A percentile compares a stretch with the other conserved stretches of the same genome.
phyloP scores from a whole-genome alignment of 208 protist genomes.

The Angomonas ambiguus region DNA sequence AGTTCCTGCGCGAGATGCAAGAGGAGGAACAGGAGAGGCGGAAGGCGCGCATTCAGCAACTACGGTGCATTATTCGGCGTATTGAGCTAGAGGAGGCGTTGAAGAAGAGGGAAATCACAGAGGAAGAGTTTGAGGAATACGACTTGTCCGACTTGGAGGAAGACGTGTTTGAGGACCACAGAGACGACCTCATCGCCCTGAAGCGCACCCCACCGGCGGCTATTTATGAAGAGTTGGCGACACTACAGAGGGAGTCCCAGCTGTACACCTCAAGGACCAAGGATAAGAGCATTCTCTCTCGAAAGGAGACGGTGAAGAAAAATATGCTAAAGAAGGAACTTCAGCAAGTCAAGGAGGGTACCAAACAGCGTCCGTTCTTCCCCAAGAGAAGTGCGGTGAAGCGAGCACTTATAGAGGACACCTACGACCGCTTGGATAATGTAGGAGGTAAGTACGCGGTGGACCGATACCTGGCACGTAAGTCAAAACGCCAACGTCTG shows the following conservation, averaged over 20 bases:
- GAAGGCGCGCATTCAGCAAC: conserved; percentile 56
- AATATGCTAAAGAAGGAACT: conserved; percentile 71
- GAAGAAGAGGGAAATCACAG: conserved; percentile 11
- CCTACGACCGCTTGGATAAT: conserved; percentile 59
- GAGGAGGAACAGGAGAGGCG: conserved; percentile 65
- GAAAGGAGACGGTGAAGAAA: conserved; percentile 38
- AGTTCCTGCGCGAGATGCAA: conserved; percentile 70
- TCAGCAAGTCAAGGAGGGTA: conserved; percentile 55
- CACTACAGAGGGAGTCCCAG: conserved; percentile 67
- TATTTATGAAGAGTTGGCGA: conserved; percentile 49
- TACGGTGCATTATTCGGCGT: conserved; percentile 63
- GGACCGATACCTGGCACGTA: conserved; percentile 72
- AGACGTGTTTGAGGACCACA: conserved; percentile 70
- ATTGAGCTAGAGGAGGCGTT: conserved; percentile 54
- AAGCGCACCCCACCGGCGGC: conserved; percentile 48
- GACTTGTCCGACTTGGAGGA: conserved; percentile 76
- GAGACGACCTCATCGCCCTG: conserved; percentile 50
- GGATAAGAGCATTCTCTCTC: conserved; percentile 30
- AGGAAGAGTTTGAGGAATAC: conserved; percentile 71
- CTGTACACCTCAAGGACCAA: conserved; percentile 47
- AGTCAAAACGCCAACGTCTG: conserved; percentile 23
- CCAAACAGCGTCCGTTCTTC: conserved; percentile 69
- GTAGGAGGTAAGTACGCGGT: conserved; percentile 76
- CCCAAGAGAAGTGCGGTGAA: conserved; percentile 78
- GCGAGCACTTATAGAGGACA: conserved; percentile 61